Percentiles rank a stretch among this genome's conserved stretches.
Evolutionary conservation across 2,329 filamentous ascomycete genomes (phyloP).

Genomic region (Camillea tinctor): DNA sequence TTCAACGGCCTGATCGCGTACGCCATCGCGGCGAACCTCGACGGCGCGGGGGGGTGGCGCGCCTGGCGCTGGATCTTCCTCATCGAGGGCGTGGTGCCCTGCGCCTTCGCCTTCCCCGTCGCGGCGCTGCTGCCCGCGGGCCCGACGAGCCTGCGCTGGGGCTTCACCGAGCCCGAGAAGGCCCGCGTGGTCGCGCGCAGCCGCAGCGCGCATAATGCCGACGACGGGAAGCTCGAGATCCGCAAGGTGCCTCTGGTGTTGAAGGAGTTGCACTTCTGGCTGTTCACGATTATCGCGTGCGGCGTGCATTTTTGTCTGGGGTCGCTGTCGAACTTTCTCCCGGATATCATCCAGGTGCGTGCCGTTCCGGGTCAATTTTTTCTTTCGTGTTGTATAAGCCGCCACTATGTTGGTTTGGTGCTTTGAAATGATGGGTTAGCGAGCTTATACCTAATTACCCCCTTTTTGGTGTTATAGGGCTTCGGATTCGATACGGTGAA

Average conservation of each 20-base stretch:
- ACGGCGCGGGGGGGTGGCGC: slow-evolving; percentile 23
- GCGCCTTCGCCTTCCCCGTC: slow-evolving; percentile 21
- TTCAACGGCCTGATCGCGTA: slow-evolving; percentile 28
- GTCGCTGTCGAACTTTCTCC: slow-evolving; percentile 24
- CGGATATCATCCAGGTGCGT: slow-evolving; percentile 14
- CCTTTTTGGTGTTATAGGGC: slow-evolving; percentile 7
- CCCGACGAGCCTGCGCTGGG: slow-evolving; percentile 13
- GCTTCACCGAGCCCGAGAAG: slow-evolving; percentile 22
- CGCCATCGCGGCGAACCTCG: slow-evolving; percentile 18
- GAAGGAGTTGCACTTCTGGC: slow-evolving; percentile 25
- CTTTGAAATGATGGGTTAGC: too few species aligned
- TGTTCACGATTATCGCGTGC: slow-evolving; percentile 21
- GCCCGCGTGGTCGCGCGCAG: slow-evolving; percentile 17
- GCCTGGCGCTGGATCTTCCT: slow-evolving; percentile 26
- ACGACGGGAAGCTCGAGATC: slow-evolving; percentile 10
- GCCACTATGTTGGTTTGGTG: too few species aligned
- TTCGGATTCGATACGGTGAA: slow-evolving; percentile 21
- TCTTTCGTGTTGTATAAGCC: too few species aligned
- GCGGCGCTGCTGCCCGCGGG: slow-evolving; percentile 16
- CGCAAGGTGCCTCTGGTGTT: slow-evolving; percentile 20
- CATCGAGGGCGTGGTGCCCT: slow-evolving; percentile 23
- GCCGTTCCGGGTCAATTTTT: too few species aligned
- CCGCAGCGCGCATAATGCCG: slow-evolving; percentile 21
- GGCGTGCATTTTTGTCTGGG: slow-evolving; percentile 22
- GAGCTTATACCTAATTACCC: neutral